Conservation (phyloP, 768 basidiomycete species). For the Chalciporus pseudorubinellus region DNA sequence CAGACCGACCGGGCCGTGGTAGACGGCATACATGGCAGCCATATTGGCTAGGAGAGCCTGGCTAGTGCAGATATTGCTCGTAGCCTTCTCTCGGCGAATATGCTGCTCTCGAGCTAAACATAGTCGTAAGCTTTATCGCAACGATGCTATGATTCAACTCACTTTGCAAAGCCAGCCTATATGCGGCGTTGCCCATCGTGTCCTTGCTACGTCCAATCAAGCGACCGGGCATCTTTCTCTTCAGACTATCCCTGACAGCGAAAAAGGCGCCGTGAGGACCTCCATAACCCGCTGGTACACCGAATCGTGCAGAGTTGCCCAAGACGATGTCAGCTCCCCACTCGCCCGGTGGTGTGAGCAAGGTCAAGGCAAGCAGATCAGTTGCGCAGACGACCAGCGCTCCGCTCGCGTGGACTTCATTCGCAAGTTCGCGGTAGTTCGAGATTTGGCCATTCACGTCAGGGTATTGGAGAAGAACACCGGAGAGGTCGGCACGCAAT, state of each 20-base stretch:
- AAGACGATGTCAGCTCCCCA: conserved; percentile 97
- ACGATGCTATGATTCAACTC: conserved; percentile 30
- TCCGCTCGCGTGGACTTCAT: conserved; percentile 66
- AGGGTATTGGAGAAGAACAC: conserved; percentile 91
- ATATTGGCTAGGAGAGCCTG: conserved; percentile 98
- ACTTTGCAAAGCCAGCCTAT: conserved; percentile 94
- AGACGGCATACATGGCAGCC: conserved; percentile 98
- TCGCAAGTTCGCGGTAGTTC: conserved; percentile 66
- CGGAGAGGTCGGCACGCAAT: conserved; percentile 66
- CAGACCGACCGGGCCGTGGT: conserved; percentile 90
- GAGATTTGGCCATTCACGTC: conserved; percentile 82
- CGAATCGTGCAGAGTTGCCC: conserved; percentile 95
- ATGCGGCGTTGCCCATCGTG: conserved; percentile 79
- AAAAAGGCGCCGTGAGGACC: conserved; percentile 99
- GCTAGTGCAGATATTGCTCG: conserved; percentile 97
- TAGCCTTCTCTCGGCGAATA: conserved; percentile 96
- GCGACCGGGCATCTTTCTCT: conserved; percentile 98
- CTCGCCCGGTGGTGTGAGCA: conserved; percentile 94
- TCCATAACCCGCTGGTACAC: conserved; percentile 95
- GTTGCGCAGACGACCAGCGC: conserved; percentile 87
- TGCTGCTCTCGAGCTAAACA: conserved; percentile 87
- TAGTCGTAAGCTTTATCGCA: conserved; percentile 8
- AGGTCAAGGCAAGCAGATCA: conserved; percentile 88
- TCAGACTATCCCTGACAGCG: conserved; percentile 85
- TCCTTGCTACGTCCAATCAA: conserved; percentile 91